Conservation (phyloP, 2,329 filamentous ascomycete species). For the Proliferodiscus dingleyae region DNA sequence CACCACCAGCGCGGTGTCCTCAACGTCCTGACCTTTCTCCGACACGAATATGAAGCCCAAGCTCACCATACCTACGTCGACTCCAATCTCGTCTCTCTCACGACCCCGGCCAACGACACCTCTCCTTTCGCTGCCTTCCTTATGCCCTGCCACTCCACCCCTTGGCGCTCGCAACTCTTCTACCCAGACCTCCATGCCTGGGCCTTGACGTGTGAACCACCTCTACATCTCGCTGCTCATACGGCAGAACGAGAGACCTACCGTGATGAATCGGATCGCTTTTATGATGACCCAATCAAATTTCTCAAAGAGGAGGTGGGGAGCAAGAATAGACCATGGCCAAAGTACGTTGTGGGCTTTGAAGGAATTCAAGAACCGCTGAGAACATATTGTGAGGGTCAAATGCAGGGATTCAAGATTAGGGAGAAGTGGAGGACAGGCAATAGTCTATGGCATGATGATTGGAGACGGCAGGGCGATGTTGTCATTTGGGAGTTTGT, state of each 20-base stretch:
- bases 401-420: constrained; percentile 39
- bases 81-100: constrained; percentile 29
- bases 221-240: constrained; percentile 59
- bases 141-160: constrained; percentile 93
- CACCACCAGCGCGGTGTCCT: constrained; percentile 79
- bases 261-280: constrained; percentile 84
- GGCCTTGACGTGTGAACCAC: constrained; percentile 87
- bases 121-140: constrained; percentile 70
- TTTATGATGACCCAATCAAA: constrained; percentile 62
- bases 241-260: constrained; percentile 61
- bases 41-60: constrained; percentile 63
- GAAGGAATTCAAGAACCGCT: constrained; percentile 50
- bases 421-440: constrained; percentile 50
- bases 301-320: constrained; percentile 46
- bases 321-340: constrained; percentile 36
- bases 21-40: constrained; percentile 68
- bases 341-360: constrained; percentile 57
- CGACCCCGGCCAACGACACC: background rate
- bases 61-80: constrained; percentile 40
- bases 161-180: constrained; percentile 85
- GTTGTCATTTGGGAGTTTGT: constrained; percentile 55
- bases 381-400: too few relatives aligned
- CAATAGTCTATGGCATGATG: constrained; percentile 61
- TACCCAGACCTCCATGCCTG: constrained; percentile 71
- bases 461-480: constrained; percentile 50